Base-by-base conservation (phyloP, 371 early-diverging fungal species). In the Umbelopsis sp. region DNA sequence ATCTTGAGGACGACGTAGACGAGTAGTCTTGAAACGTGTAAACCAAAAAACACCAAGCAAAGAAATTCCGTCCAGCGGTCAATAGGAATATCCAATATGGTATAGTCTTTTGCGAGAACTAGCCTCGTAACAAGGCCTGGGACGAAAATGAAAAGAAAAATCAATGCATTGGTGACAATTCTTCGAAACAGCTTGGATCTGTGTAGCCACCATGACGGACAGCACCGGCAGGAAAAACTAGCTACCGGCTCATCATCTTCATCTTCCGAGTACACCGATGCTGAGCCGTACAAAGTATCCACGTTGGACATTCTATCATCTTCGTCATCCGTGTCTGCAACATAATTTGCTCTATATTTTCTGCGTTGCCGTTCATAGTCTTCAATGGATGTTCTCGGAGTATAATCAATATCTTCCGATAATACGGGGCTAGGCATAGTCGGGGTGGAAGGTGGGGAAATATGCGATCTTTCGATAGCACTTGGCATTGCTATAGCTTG, bases 391-490 rank as follows among this genome's bases (percentile, higher is more conserved):
- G 57, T 57, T n/a, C 57, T 57, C 57, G 57, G 57, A 57, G 57
- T 57, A 35, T 57, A 57, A 35, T 57, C 57, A 35, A 18, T 57
- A 57, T 57, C 57, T 35, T 57, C 57, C 35, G 57, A 57, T n/a
- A 57, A 0, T 4, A n/a, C 18, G 22, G 57, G 57, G 18, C 35
- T 57, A 5, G 16, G 57, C n/a, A 57, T 57, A 35, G 35, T 35
- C 35, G 57, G 57, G 16, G 37, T 57, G 32, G 35, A 4, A 11
- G 57, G 57, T 9, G 57, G 35, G n/a, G 57, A 37, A 32, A 16
- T 18, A 11, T 57, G 57, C 16, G 29, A 18, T 35, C 29, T 57
- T 37, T 57, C 57, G 14, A 35, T n/a, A 16, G 29, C 7, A 32
- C 57, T 57, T 12, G 57, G 37, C 29, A 57, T 18, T 35, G 57